phyloP scores from a whole-genome alignment of 1,284 basidiomycete species.

The Hymenochaete sp. region DNA sequence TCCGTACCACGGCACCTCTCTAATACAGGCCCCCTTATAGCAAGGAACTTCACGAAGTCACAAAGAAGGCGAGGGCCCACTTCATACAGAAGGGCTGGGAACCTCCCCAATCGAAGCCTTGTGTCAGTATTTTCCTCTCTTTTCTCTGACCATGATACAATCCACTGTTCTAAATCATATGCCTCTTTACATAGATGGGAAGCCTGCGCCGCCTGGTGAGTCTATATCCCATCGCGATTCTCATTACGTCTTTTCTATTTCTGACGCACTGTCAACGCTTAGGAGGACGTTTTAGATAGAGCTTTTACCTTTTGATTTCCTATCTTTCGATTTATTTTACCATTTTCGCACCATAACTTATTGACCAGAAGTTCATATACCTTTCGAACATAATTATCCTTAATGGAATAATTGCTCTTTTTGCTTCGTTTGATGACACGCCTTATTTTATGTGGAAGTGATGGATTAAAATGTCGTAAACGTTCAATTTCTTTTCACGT shows the following conservation, averaged over 20 bases:
- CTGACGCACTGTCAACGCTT: neutral
- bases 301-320: slow-evolving; percentile 12
- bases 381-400: too few relatives aligned
- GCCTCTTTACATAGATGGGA: slow-evolving; percentile 3
- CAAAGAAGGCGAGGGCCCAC: slow-evolving; percentile 6
- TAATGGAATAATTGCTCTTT: too few relatives aligned
- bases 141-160: neutral
- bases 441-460: neutral
- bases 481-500: too few relatives aligned
- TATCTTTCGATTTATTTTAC: too few relatives aligned
- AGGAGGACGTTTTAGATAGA: slow-evolving; percentile 9
- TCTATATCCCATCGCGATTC: neutral
- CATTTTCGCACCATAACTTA: too few relatives aligned
- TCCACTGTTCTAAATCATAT: neutral
- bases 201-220: slow-evolving; percentile 10
- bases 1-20: neutral
- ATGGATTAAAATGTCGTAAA: neutral
- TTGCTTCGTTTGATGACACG: too few relatives aligned
- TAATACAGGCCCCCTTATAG: neutral
- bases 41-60: slow-evolving; percentile 3
- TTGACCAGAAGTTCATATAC: too few relatives aligned
- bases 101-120: slow-evolving; percentile 13
- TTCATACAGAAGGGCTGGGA: neutral
- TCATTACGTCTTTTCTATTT: neutral
- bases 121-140: slow-evolving; percentile 4